Conservation (phyloP, 352 stramenopile genomes). For the Stramenopiles sp. region DNA sequence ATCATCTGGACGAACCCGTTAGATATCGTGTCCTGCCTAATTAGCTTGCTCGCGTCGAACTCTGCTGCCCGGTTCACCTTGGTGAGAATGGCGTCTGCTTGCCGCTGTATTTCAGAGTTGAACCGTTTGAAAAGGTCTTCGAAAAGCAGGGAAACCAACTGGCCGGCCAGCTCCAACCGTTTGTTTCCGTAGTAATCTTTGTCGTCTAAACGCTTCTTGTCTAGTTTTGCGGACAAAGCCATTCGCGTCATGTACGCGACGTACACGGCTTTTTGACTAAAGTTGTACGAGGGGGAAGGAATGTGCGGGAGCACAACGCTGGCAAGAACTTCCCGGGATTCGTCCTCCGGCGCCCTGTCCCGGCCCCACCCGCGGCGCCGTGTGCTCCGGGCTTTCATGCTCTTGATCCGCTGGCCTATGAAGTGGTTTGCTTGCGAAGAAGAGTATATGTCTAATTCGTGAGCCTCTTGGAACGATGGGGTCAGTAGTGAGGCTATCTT, state of each 20-base stretch:
- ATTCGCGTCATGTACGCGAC: slow-evolving; percentile 87
- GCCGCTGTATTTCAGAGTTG: slow-evolving; percentile 91
- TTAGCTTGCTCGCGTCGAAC: slow-evolving; percentile 94
- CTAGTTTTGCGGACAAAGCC: slow-evolving; percentile 47
- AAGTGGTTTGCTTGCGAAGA: slow-evolving; percentile 17
- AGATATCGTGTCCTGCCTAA: slow-evolving; percentile 92
- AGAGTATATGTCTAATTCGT: slow-evolving; percentile 79
- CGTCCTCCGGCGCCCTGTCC: slow-evolving; percentile 53
- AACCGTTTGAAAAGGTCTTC: slow-evolving; percentile 96
- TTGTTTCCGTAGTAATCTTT: slow-evolving; percentile 99
- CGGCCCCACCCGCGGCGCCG: slow-evolving; percentile 21
- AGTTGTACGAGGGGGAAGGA: slow-evolving; percentile 89
- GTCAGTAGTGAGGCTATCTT: slow-evolving; percentile 82
- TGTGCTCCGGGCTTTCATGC: slow-evolving; percentile 19
- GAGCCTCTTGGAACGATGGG: slow-evolving; percentile 81
- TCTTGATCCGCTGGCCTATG: slow-evolving; percentile 20
- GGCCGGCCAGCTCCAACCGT: slow-evolving; percentile 90
- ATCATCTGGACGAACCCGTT: slow-evolving; percentile 62
- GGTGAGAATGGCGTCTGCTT: slow-evolving; percentile 77
- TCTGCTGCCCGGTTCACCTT: slow-evolving; percentile 90
- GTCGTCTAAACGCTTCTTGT: slow-evolving; percentile 72
- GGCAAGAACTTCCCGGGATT: slow-evolving; percentile 86
- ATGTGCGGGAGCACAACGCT: slow-evolving; percentile 97
- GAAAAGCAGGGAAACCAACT: slow-evolving; percentile 93
- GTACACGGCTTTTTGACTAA: slow-evolving; percentile 91